Conservation (phyloP, 2,329 filamentous ascomycete genomes). For the Graphilbum fragrans region DNA sequence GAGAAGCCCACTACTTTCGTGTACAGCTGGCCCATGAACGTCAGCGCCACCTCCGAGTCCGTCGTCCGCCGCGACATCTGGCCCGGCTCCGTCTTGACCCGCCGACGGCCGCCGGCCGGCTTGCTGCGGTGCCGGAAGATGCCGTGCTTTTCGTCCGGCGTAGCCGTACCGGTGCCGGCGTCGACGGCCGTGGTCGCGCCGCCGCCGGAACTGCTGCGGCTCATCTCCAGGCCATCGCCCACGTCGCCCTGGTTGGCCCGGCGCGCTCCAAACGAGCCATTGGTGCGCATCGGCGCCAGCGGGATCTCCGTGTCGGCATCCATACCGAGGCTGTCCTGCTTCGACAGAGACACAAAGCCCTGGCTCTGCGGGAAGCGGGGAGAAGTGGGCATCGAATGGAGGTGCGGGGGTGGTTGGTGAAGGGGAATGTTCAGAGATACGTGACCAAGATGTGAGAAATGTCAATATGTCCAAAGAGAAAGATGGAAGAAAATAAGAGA, state of each 20-base stretch:
- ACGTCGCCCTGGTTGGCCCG: constrained; percentile 21
- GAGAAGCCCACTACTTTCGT: constrained; percentile 52
- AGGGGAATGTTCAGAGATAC: not conserved
- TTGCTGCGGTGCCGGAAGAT: constrained; percentile 22
- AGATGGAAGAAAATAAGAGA: not conserved
- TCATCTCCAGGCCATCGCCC: constrained; percentile 4
- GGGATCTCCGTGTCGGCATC: constrained; percentile 34
- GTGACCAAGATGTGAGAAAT: not conserved
- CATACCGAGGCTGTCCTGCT: constrained; percentile 7
- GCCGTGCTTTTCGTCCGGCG: constrained; percentile 32
- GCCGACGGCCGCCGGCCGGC: constrained; percentile 39
- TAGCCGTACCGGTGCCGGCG: constrained; percentile 16
- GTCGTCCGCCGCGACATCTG: constrained; percentile 29
- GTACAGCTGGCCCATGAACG: constrained; percentile 54
- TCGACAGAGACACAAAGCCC: constrained; percentile 12
- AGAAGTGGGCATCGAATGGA: constrained; percentile 6
- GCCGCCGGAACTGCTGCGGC: constrained; percentile 2
- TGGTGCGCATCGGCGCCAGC: constrained; percentile 41
- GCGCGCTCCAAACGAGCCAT: constrained; percentile 32
- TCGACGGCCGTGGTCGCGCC: constrained; percentile 13
- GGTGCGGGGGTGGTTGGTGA: not conserved
- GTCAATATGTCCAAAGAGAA: not conserved
- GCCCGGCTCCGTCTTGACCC: constrained; percentile 16
- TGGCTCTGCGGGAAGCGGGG: constrained; percentile 11
- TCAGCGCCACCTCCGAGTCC: constrained; percentile 40